These are phyloP conservation scores for Curvularia spicifera DNA, from an alignment of 2,329 filamentous ascomycete species.

Conservation along the genomic window DNA sequence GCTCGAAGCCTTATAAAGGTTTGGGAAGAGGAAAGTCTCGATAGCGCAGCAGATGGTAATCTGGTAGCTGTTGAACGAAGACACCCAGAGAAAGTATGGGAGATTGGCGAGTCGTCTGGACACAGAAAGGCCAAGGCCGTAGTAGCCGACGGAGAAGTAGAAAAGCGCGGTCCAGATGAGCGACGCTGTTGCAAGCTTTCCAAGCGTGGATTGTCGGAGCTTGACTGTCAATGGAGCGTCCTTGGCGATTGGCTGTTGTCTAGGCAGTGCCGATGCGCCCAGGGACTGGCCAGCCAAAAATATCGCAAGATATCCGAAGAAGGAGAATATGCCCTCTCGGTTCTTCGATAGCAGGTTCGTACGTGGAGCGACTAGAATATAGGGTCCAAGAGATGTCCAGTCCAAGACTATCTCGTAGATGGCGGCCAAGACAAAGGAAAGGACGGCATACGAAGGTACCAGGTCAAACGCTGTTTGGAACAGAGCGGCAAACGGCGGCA, in stretches of 20 bases:
- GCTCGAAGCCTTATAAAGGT: slow-evolving; percentile 65
- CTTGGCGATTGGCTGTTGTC: slow-evolving; percentile 53
- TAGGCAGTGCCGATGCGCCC: slow-evolving; percentile 79
- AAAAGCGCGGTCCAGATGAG: slow-evolving; percentile 74
- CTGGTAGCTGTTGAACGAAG: slow-evolving; percentile 88
- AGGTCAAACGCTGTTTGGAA: slow-evolving; percentile 74
- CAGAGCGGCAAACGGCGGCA: slow-evolving; percentile 86
- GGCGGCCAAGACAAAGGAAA: slow-evolving; percentile 72
- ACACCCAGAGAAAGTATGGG: slow-evolving; percentile 90
- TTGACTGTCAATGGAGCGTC: slow-evolving; percentile 56
- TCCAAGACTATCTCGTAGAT: slow-evolving; percentile 79
- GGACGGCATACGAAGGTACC: slow-evolving; percentile 76
- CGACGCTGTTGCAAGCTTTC: slow-evolving; percentile 69
- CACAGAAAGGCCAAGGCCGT: slow-evolving; percentile 70
- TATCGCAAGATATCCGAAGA: slow-evolving; percentile 90
- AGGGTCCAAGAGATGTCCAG: slow-evolving; percentile 75
- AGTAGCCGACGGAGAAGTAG: slow-evolving; percentile 70
- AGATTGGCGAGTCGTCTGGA: slow-evolving; percentile 91
- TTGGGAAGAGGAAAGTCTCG: slow-evolving; percentile 79
- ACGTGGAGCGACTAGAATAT: slow-evolving; percentile 81
- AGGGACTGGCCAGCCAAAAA: slow-evolving; percentile 88
- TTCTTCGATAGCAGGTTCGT: slow-evolving; percentile 85
- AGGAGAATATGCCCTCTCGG: slow-evolving; percentile 93
- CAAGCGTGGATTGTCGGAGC: slow-evolving; percentile 63
- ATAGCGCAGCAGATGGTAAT: slow-evolving; percentile 78